phyloP scores from a whole-genome alignment of 805 yeast species.

The Pichia rugopelliculosa region DNA sequence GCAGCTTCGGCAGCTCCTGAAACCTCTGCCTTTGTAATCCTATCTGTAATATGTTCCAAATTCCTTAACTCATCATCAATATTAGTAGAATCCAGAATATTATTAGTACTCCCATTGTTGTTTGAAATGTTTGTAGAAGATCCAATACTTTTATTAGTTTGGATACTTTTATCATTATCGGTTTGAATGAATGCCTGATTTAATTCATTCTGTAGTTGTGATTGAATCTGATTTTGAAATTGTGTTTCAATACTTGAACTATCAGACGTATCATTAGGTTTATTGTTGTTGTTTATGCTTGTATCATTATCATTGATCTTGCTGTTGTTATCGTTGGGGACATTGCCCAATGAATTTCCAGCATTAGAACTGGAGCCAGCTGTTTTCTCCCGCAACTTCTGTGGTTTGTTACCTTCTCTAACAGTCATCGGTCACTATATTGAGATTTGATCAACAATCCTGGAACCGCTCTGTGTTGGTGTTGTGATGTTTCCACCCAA shows the following conservation, averaged over 20 bases:
- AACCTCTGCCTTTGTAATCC: neutral
- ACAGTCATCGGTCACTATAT: neutral
- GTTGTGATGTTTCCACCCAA: constrained; percentile 17
- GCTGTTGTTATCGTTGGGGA: neutral
- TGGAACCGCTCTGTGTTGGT: constrained; percentile 10
- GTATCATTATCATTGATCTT: neutral
- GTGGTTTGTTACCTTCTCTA: neutral
- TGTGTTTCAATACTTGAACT: constrained; percentile 3
- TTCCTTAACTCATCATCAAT: constrained; percentile 15
- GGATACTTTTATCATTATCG: neutral
- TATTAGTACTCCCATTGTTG: neutral
- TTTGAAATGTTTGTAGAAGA: neutral
- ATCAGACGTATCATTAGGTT: neutral
- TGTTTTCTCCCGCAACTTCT: neutral
- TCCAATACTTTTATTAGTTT: neutral
- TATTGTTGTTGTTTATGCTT: neutral
- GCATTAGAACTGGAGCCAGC: neutral
- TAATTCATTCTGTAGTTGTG: constrained; percentile 6
- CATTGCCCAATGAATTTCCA: neutral
- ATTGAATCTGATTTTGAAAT: constrained; percentile 8
- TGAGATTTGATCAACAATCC: neutral
- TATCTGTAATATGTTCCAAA: constrained; percentile 2
- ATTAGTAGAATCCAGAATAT: constrained; percentile 7
- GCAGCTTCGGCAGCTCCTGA: constrained; percentile 8
- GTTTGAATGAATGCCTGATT: neutral